These are phyloP conservation scores for Xanthoceras sorbifolium DNA, from an alignment of 345 rosid species.

Conservation along the genomic window DNA sequence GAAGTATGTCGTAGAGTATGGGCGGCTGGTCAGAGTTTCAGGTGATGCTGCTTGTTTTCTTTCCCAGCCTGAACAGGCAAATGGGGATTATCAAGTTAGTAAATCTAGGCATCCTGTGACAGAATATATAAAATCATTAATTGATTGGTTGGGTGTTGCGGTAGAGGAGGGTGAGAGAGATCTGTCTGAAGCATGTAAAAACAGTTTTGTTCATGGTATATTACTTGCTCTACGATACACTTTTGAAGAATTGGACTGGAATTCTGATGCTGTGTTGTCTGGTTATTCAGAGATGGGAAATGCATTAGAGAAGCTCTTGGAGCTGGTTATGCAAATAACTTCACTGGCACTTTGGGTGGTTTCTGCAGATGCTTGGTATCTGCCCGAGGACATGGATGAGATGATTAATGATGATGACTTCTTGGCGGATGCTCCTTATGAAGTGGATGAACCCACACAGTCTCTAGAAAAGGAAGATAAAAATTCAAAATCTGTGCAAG, in stretches of 20 bases:
- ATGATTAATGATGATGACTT: conserved; percentile 62
- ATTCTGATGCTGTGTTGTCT: conserved; percentile 58
- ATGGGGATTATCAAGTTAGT: conserved; percentile 34
- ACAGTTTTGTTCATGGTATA: conserved; percentile 93
- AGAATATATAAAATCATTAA: conserved; percentile 68
- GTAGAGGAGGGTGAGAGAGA: conserved; percentile 81
- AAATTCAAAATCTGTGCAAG: conserved; percentile 40
- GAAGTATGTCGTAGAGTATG: conserved; percentile 86
- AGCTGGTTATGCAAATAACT: conserved; percentile 75
- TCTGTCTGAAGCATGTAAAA: conserved; percentile 82
- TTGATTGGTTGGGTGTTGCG: conserved; percentile 72
- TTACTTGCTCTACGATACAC: conserved; percentile 85
- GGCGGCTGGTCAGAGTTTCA: conserved; percentile 71
- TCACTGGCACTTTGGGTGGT: conserved; percentile 95
- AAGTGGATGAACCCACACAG: conserved; percentile 34
- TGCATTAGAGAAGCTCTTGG: conserved; percentile 72
- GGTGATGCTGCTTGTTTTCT: conserved; percentile 49
- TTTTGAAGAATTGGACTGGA: conserved; percentile 95
- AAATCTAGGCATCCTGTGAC: conserved; percentile 54
- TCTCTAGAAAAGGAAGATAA: conserved; percentile 46
- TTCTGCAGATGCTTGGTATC: conserved; percentile 93
- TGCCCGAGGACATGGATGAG: conserved; percentile 85
- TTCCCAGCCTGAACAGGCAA: conserved; percentile 35
- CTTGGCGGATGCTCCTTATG: conserved; percentile 48
- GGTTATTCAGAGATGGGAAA: conserved; percentile 67